A percentile compares a stretch with the other conserved stretches of the same genome.
These are phyloP conservation scores for Diaporthe sp. DNA, from an alignment of 2,329 filamentous ascomycete genomes.

Conservation along the genomic window DNA sequence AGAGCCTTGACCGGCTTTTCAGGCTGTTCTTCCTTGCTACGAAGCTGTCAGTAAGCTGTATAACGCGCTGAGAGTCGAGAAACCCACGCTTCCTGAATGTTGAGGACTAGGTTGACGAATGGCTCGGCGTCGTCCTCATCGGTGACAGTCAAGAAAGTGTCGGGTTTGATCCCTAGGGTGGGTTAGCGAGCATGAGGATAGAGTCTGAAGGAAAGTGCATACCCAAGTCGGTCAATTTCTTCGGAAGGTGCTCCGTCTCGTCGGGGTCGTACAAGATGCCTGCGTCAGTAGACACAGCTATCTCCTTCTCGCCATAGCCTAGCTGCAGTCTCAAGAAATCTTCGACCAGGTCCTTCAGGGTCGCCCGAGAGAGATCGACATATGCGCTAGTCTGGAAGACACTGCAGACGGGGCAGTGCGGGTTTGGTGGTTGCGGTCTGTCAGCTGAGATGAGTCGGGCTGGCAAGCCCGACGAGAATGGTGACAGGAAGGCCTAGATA, in stretches of 20 bases:
- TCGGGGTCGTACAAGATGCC: slow-evolving; percentile 92
- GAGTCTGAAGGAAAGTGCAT: slow-evolving; percentile 45
- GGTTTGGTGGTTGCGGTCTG: slow-evolving; percentile 76
- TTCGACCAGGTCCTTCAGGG: slow-evolving; percentile 84
- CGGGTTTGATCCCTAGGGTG: slow-evolving; percentile 73
- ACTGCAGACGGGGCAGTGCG: slow-evolving; percentile 86
- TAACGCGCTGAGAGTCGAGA: slow-evolving; percentile 25
- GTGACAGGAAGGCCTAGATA: slow-evolving; percentile 81
- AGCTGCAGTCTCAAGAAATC: slow-evolving; percentile 78
- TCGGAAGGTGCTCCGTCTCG: slow-evolving; percentile 86
- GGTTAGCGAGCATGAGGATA: slow-evolving; percentile 17
- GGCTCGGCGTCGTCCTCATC: slow-evolving; percentile 83
- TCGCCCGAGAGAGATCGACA: slow-evolving; percentile 80
- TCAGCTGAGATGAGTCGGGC: slow-evolving; percentile 73
- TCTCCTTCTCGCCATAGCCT: slow-evolving; percentile 82
- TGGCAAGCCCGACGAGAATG: slow-evolving; percentile 61
- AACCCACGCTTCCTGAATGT: slow-evolving; percentile 73
- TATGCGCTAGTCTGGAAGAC: slow-evolving; percentile 77
- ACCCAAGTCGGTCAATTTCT: slow-evolving; percentile 84
- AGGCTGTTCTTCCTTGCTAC: slow-evolving; percentile 57
- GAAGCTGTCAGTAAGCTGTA: slow-evolving; percentile 47
- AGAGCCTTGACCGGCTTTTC: slow-evolving; percentile 70
- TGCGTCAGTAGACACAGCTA: slow-evolving; percentile 81
- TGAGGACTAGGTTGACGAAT: slow-evolving; percentile 85
- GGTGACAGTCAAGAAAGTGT: slow-evolving; percentile 85